Percentiles rank a stretch among this genome's conserved stretches.
Evolutionary conservation across 352 stramenopile genomes (phyloP).

Genomic region (Pythium sp.): DNA sequence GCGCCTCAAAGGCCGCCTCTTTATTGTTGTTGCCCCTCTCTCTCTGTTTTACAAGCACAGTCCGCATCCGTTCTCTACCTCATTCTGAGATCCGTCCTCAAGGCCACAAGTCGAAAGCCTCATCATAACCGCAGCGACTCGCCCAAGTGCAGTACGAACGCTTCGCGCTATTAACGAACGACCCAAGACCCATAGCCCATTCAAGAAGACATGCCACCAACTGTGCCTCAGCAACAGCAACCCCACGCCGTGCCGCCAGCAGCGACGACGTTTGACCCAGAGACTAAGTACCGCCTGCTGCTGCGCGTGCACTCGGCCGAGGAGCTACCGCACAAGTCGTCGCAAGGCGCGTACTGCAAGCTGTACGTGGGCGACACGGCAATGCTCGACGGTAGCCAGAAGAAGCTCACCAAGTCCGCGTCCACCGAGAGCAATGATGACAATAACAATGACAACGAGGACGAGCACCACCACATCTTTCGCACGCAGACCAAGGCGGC

Average conservation of each 20-base stretch:
- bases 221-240: neutral
- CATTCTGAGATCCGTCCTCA: slow-evolving; percentile 10
- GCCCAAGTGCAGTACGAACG: slow-evolving; percentile 1
- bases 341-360: slow-evolving; percentile 62
- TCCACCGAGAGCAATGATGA: slow-evolving; percentile 7
- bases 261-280: slow-evolving; percentile 14
- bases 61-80: neutral
- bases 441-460: neutral
- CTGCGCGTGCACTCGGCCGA: slow-evolving; percentile 65
- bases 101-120: neutral
- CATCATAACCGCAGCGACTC: neutral
- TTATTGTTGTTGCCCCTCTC: no score
- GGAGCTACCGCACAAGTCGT: slow-evolving; percentile 33
- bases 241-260: neutral
- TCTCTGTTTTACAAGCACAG: no score
- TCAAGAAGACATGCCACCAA: neutral
- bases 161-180: no score
- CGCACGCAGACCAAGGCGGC: slow-evolving; percentile 40
- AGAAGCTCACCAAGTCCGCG: slow-evolving; percentile 14
- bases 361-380: slow-evolving; percentile 58
- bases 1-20: neutral
- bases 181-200: neutral
- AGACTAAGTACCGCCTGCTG: slow-evolving; percentile 39
- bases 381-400: slow-evolving; percentile 35
- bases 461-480: slow-evolving; percentile 37